A percentile compares a stretch with the other conserved stretches of the same genome.
Evolutionary conservation across 139 green algal genomes (phyloP).

Genomic region (Auxenochlorella pyrenoidosa): DNA sequence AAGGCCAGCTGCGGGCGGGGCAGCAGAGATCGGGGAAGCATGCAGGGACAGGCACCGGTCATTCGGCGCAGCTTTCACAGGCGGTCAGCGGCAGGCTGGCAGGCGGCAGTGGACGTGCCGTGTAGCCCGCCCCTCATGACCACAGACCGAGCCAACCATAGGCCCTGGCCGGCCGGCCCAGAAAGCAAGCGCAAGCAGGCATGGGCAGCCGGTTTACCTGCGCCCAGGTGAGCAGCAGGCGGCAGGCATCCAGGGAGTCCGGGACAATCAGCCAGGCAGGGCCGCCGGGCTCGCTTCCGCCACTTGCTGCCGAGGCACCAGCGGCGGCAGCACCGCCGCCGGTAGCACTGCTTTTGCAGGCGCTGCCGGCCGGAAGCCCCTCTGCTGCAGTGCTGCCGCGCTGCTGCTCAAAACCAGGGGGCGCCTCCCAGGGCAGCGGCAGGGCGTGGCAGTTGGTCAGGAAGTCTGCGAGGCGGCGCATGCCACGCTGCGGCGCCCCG

Average conservation of each 20-base stretch:
- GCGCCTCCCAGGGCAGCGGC: neutral
- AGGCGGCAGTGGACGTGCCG: too few relatives aligned
- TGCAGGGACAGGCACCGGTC: too few relatives aligned
- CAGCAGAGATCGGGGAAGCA: neutral
- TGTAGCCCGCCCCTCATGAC: too few relatives aligned
- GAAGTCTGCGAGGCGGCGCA: neutral
- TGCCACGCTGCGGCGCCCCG: too few relatives aligned
- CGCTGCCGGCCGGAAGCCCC: neutral
- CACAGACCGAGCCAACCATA: too few relatives aligned
- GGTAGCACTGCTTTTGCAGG: neutral
- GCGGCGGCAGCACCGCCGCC: neutral
- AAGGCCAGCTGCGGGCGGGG: neutral
- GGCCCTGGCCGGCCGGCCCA: neutral
- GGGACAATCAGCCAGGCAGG: neutral
- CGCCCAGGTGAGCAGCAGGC: conserved; percentile 7
- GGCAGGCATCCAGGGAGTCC: neutral
- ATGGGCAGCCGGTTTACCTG: conserved; percentile 7
- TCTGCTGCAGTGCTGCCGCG: neutral
- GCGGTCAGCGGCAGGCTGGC: too few relatives aligned
- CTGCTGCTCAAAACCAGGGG: neutral
- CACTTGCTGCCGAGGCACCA: neutral
- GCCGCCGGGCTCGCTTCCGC: neutral
- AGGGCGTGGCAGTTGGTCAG: neutral
- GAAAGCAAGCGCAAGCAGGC: neutral
- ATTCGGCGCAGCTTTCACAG: too few relatives aligned